Conservation (phyloP, 2,329 filamentous ascomycete species). For the Fusarium globosum region DNA sequence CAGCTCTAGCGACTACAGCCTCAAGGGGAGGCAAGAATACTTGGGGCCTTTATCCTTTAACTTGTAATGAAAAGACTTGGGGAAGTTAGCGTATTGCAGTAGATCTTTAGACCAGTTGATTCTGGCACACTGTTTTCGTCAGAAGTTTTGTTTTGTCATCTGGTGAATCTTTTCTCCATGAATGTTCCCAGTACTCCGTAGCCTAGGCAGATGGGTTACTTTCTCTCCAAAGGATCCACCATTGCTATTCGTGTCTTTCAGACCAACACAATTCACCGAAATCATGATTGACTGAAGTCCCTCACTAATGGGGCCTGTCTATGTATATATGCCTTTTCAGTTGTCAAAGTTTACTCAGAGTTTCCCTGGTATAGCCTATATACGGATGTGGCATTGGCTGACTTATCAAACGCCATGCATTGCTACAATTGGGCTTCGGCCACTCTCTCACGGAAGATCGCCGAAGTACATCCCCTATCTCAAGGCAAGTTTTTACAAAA, state of each 20-base stretch:
- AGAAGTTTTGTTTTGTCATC: not conserved
- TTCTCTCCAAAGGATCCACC: not conserved
- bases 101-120: too few relatives aligned
- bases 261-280: not conserved
- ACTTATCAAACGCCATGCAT: slow-evolving; percentile 2
- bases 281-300: not conserved
- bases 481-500: slow-evolving; percentile 22
- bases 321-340: not conserved
- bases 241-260: not conserved
- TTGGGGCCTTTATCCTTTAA: not conserved
- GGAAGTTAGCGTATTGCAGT: not conserved
- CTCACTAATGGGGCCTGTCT: not conserved
- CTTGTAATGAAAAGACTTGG: not conserved
- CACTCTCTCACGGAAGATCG: slow-evolving; percentile 22
- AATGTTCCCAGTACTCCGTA: not conserved
- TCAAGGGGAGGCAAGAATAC: not conserved
- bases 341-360: not conserved
- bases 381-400: not conserved
- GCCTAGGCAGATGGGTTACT: not conserved
- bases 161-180: not conserved
- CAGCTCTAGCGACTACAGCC: not conserved
- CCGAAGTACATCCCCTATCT: slow-evolving; percentile 18
- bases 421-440: slow-evolving; percentile 3
- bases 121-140: too few relatives aligned
- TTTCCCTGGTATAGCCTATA: not conserved